Base-by-base conservation (phyloP, 2,329 filamentous ascomycete genomes). In the Drechmeria coniospora region DNA sequence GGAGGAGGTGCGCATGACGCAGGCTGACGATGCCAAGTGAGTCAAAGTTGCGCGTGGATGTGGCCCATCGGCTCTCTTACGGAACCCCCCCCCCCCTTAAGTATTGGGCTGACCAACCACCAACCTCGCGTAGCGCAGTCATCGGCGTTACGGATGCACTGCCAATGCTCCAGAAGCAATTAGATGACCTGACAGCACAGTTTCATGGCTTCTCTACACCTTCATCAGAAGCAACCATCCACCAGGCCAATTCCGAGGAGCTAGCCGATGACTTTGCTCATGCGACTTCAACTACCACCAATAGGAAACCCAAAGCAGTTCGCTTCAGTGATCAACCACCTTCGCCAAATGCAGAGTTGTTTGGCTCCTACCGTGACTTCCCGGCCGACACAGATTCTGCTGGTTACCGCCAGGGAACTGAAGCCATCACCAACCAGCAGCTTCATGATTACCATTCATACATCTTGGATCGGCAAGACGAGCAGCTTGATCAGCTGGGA, bases 401-500 rank as follows among this genome's bases (percentile, higher is more conserved):
- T 30, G 70, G 70, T 15, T 75, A 77, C 53, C 59, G 59, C 21
- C 68, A 74, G 28, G 57, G 79, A 38, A 65, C 74, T 10, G 54
- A 54, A 5, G 49, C 56, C 8, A 62, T 93, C 46, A 65, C 68
- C 47, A 95, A 95, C 53, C 63, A 77, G 50, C 83, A 94, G 54
- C 76, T 95, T 37, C 80, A 94, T 55, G 63, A 68, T 14, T 86
- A 92, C 53, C 90, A 98, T 56, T 61, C 66, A 31, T 73, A 74
- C 36, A 74, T 93, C 15, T 61, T 98, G 21, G 65, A 68, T n/a
- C 76, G 94, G 36, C 90, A 98, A 54, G 90, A 98, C 47, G 79
- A 81, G 38, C 84, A 93, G 51, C 66, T 98, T n/a, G 87, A 95
- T 50, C 65, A 68, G 8, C 61, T 98, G 4, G 82, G 86, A n/a